Evolutionary conservation across 2,329 filamentous ascomycete species (phyloP), one percentile per base, ranked within the genome.

Genomic region (Alternaria sp.): DNA sequence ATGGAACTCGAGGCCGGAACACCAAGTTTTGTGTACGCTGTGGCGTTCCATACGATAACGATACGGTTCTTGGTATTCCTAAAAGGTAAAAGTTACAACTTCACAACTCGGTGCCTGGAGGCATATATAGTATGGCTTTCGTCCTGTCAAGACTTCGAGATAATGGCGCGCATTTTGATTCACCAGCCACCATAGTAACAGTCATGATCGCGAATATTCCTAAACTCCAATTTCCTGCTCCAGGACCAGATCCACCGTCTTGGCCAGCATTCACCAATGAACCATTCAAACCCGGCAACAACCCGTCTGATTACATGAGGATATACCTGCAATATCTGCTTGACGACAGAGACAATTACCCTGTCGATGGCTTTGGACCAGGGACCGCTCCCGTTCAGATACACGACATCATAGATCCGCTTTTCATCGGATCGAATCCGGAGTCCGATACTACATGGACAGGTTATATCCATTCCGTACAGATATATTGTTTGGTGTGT

Each of bases 11-110:
- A 57, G n/a, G 49, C 20, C 27, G 53, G 38, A 60, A 27, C 12
- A 34, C 30, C 32, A 60, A 46, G 57, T 45, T 40, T 45, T 32
- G 27, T 16, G 45, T 41, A 57, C 40, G 16, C 5, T 41, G 40
- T 57, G 53, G 58, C 58, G 46, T 32, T 52, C 16, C 10, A 18
- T n/a, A 36, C 22, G 22, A 57, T 43, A 34, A 41, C 9, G 48
- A 57, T 36, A 25, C 41, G 20, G 46, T 11, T 25, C 58, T 60
- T 60, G 54, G 48, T 52, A 34, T 48, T 14, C 41, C 40, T 38
- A 56, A 38, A 12, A 50, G 7, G 53, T n/a, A 34, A 41, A 22
- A n/a, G 30, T 50, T 20, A 25, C 3, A 27, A 41, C 27, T 18
- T 12, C 16, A 10, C 34, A 30, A 57, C 41, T 52, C 34, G 22